These are phyloP conservation scores for Coemansia brasiliensis DNA, from an alignment of 192 early-diverging fungal species.

Conservation along the genomic window DNA sequence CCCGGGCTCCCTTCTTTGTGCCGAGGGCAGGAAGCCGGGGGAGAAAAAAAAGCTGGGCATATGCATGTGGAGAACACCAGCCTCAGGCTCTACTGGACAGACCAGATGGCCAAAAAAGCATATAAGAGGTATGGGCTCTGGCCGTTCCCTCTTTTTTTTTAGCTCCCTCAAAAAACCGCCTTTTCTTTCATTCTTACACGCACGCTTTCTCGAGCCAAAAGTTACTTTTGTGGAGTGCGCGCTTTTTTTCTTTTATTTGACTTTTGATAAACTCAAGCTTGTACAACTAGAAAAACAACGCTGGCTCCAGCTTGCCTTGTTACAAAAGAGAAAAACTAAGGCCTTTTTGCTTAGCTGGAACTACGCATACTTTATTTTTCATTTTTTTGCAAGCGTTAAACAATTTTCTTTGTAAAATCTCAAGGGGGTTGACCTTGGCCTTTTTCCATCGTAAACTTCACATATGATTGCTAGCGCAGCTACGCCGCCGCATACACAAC, in stretches of 20 bases:
- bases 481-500: conserved; percentile 8
- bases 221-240: neutral
- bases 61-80: conserved; percentile 25
- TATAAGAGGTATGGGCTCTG: conserved; percentile 14
- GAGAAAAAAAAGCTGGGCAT: conserved; percentile 4
- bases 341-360: conserved; percentile 5
- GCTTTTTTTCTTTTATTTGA: neutral
- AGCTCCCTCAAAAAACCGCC: neutral
- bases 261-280: neutral
- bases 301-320: neutral
- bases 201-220: conserved; percentile 1
- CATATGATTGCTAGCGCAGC: conserved; percentile 17
- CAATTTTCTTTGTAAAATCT: too few relatives aligned
- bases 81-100: conserved; percentile 21
- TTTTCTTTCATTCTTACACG: conserved; percentile 6
- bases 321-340: neutral
- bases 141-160: conserved; percentile 7
- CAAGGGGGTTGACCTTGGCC: conserved; percentile 1
- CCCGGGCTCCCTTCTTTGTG: conserved; percentile 6
- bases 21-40: conserved; percentile 8
- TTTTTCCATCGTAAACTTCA: conserved; percentile 3
- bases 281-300: conserved; percentile 1
- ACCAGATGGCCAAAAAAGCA: conserved; percentile 3
- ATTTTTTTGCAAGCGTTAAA: neutral
- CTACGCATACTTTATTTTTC: conserved; percentile 1